phyloP scores from a whole-genome alignment of 345 rosid genomes.

The Hirschfeldia incana region DNA sequence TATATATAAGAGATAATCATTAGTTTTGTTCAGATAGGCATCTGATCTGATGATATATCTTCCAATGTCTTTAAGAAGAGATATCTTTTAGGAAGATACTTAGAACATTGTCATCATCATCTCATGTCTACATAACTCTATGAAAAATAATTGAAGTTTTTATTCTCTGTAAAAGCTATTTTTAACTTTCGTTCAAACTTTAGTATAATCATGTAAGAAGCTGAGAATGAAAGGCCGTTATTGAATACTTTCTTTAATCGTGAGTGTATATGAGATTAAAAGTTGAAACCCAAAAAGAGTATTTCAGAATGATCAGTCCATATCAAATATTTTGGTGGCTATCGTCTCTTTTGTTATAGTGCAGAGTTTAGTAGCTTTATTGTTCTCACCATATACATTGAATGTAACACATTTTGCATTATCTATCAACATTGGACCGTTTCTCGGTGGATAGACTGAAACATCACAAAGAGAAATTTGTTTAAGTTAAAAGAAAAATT shows the following conservation, averaged over 20 bases:
- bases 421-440: constrained; percentile 14
- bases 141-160: neutral
- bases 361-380: constrained; percentile 25
- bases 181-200: constrained; percentile 30
- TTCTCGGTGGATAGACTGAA: constrained; percentile 23
- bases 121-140: constrained; percentile 17
- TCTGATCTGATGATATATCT: constrained; percentile 21
- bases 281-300: constrained; percentile 21
- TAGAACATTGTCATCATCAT: neutral
- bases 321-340: constrained; percentile 29
- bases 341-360: constrained; percentile 28
- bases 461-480: neutral
- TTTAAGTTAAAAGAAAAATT: neutral
- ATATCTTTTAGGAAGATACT: neutral
- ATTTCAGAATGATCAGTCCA: constrained; percentile 29
- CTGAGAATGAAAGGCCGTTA: constrained; percentile 25
- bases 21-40: constrained; percentile 21
- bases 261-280: neutral
- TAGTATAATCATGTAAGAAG: constrained; percentile 27
- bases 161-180: constrained; percentile 31
- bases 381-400: constrained; percentile 16
- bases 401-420: constrained; percentile 21
- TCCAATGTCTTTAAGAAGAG: neutral
- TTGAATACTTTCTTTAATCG: neutral
- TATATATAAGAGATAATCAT: constrained; percentile 28